phyloP scores from a whole-genome alignment of 345 rosid species.

The Eucalyptus erythrocorys region DNA sequence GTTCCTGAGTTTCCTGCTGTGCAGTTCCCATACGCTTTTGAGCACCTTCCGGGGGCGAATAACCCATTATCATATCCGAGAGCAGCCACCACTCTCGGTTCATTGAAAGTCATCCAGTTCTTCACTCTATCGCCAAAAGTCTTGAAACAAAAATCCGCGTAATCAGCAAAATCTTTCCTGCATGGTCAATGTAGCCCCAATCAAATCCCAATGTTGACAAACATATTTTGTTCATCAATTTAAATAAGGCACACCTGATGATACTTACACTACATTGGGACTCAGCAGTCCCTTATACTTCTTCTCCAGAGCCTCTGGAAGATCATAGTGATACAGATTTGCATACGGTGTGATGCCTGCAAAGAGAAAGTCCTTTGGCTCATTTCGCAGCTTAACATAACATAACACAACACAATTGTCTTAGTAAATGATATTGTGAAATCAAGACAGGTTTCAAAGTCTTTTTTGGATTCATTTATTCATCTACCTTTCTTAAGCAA shows the following conservation, averaged over 20 bases:
- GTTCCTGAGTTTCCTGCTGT: constrained; percentile 75
- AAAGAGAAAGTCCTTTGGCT: neutral
- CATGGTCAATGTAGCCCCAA: neutral
- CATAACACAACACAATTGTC: neutral
- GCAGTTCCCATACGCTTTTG: constrained; percentile 77
- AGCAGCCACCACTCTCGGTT: constrained; percentile 88
- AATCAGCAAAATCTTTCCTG: constrained; percentile 87
- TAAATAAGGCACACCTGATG: neutral
- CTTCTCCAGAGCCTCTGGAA: constrained; percentile 75
- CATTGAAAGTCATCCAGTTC: constrained; percentile 96
- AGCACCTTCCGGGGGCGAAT: constrained; percentile 84
- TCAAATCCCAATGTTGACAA: neutral
- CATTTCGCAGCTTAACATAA: neutral
- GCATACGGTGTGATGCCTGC: constrained; percentile 87
- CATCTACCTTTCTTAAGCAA: constrained; percentile 48
- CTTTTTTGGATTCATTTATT: neutral
- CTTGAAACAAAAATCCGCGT: constrained; percentile 85
- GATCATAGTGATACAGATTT: constrained; percentile 87
- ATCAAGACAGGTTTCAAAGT: neutral
- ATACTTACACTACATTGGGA: constrained; percentile 62
- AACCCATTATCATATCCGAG: constrained; percentile 79
- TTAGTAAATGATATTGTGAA: neutral
- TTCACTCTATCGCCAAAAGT: constrained; percentile 82
- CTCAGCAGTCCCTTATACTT: constrained; percentile 64
- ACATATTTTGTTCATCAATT: neutral